Conservation (phyloP, 805 yeast genomes). For the Lipomyces mesembrius region DNA sequence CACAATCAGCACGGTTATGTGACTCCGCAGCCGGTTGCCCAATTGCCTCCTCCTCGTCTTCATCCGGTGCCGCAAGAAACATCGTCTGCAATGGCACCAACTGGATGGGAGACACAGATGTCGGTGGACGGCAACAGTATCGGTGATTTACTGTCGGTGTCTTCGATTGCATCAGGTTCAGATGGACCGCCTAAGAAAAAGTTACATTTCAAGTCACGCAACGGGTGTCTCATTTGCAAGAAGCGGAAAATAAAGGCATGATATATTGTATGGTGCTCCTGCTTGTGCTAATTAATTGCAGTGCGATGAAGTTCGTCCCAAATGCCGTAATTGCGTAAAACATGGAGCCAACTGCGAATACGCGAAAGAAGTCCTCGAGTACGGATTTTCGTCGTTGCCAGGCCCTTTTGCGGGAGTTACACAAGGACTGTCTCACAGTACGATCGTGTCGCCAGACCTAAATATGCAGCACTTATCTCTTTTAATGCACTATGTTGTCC, state of each 20-base stretch:
- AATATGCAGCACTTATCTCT: slow-evolving; percentile 26
- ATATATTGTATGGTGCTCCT: not conserved
- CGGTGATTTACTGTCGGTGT: not conserved
- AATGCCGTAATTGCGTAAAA: slow-evolving; percentile 22
- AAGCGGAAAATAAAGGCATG: slow-evolving; percentile 27
- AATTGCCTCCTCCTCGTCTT: not conserved
- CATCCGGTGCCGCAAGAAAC: too few species aligned
- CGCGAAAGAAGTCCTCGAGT: slow-evolving; percentile 11
- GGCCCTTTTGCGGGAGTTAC: not conserved
- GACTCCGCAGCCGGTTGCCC: not conserved
- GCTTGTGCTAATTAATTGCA: slow-evolving; percentile 1
- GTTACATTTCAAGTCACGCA: slow-evolving; percentile 23
- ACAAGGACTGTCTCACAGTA: not conserved
- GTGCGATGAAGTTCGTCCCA: slow-evolving; percentile 30
- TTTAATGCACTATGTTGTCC: slow-evolving; percentile 15
- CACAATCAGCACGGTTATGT: not conserved
- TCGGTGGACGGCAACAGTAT: not conserved
- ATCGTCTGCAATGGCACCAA: not conserved
- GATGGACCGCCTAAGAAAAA: slow-evolving; percentile 12
- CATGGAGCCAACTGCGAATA: slow-evolving; percentile 25
- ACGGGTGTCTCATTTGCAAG: slow-evolving; percentile 27
- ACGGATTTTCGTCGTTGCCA: not conserved
- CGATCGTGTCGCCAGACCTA: slow-evolving; percentile 13
- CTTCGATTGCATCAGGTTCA: not conserved
- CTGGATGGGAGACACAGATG: not conserved